Evolutionary conservation across 2,329 filamentous ascomycete genomes (phyloP), one percentile per base, ranked within the genome.

Genomic region (Geosmithia morbida): DNA sequence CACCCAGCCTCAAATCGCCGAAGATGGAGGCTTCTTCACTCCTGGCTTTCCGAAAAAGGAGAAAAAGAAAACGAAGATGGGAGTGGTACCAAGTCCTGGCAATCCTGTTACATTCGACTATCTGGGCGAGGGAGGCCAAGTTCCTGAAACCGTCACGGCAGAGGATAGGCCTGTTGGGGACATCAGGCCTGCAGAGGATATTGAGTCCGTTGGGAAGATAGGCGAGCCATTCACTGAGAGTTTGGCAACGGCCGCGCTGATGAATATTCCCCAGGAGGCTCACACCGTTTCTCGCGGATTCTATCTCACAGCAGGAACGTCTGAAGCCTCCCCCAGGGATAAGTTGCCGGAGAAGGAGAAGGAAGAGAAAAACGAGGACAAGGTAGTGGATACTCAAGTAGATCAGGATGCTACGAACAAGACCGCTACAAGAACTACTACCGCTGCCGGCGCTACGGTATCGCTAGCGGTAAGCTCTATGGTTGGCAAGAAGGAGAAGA

Each of bases 391-490:
- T 13, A 13, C 6, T 3, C 33, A 13, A 16, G 33, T 3, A 16
- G 3, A 37, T 16, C 11, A 11, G 29, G 33, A 13, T 37, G 33
- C 33, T 16, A 37, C 14, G 11, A 11, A 11, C 3, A 3, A 37
- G 11, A 3, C 14, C 13, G 33, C 33, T 37, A 37, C 19, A 6
- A 11, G 18, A 3, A 56, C 47, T 46, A 61, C 54, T 22, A 60
- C 57, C 13, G 57, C 56, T 26, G 54, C 60, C n/a, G 51, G 60
- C 43, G 52, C 62, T 44, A 56, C 56, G 43, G 58, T 17, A 62
- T 47, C 63, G 37, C 61, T 60, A 50, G 66, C 62, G 49, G 61
- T 61, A 49, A 59, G 55, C 41, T 64, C 62, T 50, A 62, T 13
- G n/a, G 20, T 4, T 10, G 19, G 43, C 6, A 44, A 44, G 43